Base-by-base conservation (phyloP, 768 basidiomycete genomes). In the Mycena kentingensis region DNA sequence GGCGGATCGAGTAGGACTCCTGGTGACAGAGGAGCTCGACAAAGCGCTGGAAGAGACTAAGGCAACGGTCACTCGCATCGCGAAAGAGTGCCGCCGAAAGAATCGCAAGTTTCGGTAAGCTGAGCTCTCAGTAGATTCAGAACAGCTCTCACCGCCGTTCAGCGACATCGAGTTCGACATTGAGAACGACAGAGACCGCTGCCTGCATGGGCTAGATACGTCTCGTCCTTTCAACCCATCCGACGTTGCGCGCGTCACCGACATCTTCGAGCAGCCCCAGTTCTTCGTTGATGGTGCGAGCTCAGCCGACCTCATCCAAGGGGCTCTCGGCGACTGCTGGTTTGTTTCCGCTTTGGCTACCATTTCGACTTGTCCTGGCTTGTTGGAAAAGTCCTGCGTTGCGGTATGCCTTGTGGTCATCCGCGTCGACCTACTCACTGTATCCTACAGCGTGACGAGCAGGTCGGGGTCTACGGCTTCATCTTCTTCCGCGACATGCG, bases 141-240 rank as follows among this genome's bases (percentile, higher is more conserved):
- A 38, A 26, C 21, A 46, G 13, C 44, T 19, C 21, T 16, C 22
- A 22, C 41, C 60, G 28, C 46, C 2, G n/a, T 34, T 16, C 54
- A 80, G 82, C 60, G 82, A 84, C 64, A 67, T 79, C 22, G 81
- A 81, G 57, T 83, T 82, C 50, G 82, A 83, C 58, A 62, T 80
- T 4, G 76, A 75, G 49, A 72, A 71, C 32, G 77, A 80, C 58
- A 42, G 51, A 28, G 52, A 61, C 2, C 63, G 62, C 10, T 80
- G 79, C 55, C 62, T 79, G 27, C 66, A 74, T 53, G 73, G 76
- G 3, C 60, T 80, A n/a, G 43, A 57, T 11, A 39, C 31, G n/a
- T 31, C 21, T 37, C 57, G 46, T 39, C 11, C 44, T 18, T 66
- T 62, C 52, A 49, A 34, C 34, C 67, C 77, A 8, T 67, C 77